Base-by-base conservation (phyloP, 306 rosid species). In the apple (Malus domestica) region DNA sequence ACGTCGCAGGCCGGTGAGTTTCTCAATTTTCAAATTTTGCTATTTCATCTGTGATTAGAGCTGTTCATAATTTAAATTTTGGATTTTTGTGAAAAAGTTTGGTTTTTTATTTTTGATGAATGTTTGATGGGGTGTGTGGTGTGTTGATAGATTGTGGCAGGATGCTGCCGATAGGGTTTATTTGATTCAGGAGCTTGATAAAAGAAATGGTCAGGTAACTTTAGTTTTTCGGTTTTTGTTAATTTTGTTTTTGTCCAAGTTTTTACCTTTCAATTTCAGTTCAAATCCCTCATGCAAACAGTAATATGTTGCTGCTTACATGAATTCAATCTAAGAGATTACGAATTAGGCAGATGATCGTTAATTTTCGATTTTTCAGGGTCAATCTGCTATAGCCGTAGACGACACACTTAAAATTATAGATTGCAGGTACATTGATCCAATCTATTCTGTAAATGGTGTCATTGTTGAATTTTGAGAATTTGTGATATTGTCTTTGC, bases 1-100 rank as follows among this genome's bases (percentile, higher is more conserved):
- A 91, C 80, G 91, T 87, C 61, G 93, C 91, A 35, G 89, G 90
- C 79, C 83, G 93, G 96, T 91, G 62, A 75, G 83, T 64, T 74
- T n/a, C 66, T 54, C 55, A 29, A 64, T 22, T 62, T 29, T 45
- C 27, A 1, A 57, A 57, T 3, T 61, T 25, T 46, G 2, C 11
- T 22, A 8, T 32, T 12, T 14, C 14, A 45, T 2, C 52, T 40
- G 40, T 46, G 14, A 16, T 45, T 13, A 18, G 54, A 14, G 65
- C 66, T 44, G 65, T 66, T 65, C 35, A 49, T 13, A 2, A 0
- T 45, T 33, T 63, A 22, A 10, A 3, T 69, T 30, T 27, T 22
- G 20, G 2, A 18, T 64, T 6, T 79, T 6, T 45, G 22, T 19
- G 33, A 6, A 22, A 29, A 27, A 1, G 4, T 35, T 51, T 5